Evolutionary conservation across 2,329 filamentous ascomycete genomes (phyloP).

Genomic region (Penicillium sp.): DNA sequence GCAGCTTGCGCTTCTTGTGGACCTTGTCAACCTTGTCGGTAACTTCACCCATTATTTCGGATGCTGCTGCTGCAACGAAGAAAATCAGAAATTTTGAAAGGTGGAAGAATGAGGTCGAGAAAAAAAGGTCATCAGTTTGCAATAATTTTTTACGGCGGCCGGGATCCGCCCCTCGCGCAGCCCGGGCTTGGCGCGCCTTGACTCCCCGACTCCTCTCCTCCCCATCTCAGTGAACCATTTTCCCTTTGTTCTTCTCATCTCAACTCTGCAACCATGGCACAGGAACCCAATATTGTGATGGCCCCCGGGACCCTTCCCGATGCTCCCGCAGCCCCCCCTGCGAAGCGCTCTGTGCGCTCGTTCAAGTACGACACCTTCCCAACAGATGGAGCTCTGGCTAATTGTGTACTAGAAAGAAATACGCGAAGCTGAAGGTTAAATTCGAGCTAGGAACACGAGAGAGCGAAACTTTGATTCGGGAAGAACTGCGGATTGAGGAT

Average conservation of each 20-base stretch:
- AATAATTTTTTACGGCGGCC: constrained; percentile 31
- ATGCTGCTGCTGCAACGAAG: neutral
- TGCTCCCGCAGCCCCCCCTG: constrained; percentile 36
- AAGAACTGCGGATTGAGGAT: constrained; percentile 77
- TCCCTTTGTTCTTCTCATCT: neutral
- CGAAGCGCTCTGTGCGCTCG: constrained; percentile 61
- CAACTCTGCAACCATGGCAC: constrained; percentile 31
- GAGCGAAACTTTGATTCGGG: constrained; percentile 60
- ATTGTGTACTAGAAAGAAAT: constrained; percentile 68
- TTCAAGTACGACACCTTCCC: constrained; percentile 54
- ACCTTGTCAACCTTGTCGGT: constrained; percentile 20
- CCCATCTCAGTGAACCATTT: constrained; percentile 2
- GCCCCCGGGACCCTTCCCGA: constrained; percentile 34
- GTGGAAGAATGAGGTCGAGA: neutral
- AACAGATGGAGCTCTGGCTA: constrained; percentile 11
- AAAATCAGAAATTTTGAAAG: neutral
- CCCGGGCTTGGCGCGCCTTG: constrained; percentile 23
- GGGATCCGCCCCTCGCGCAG: constrained; percentile 25
- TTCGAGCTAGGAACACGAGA: constrained; percentile 81
- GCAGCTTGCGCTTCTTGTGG: constrained; percentile 69
- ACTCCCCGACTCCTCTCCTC: constrained; percentile 5
- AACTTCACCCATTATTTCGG: neutral
- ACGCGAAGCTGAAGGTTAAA: constrained; percentile 77
- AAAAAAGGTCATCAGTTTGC: neutral
- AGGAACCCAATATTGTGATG: constrained; percentile 24